These are phyloP conservation scores for Astrothelium macrocarpum DNA, from an alignment of 495 filamentous ascomycete genomes.

Conservation along the genomic window DNA sequence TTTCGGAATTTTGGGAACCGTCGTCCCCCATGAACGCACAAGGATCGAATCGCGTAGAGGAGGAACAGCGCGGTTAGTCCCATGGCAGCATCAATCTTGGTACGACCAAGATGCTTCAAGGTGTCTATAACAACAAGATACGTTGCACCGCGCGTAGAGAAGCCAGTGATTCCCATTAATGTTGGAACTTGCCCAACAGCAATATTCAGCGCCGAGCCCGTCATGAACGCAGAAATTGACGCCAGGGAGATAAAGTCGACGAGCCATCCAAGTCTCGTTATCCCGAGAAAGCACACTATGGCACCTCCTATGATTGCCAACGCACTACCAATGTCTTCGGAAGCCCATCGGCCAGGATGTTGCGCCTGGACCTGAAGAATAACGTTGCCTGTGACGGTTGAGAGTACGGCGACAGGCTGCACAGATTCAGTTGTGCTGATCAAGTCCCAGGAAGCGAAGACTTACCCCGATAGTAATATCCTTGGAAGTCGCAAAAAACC, in stretches of 20 bases:
- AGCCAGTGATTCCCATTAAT: constrained; percentile 78
- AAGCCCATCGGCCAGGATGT: constrained; percentile 25
- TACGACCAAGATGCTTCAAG: constrained; percentile 59
- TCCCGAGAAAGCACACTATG: constrained; percentile 74
- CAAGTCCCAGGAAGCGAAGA: constrained; percentile 13
- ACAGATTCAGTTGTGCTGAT: neutral
- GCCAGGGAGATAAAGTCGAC: constrained; percentile 92
- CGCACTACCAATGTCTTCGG: constrained; percentile 61
- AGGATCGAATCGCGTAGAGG: constrained; percentile 71
- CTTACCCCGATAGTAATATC: constrained; percentile 97
- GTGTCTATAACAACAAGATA: constrained; percentile 84
- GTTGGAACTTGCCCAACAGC: constrained; percentile 74
- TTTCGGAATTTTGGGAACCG: constrained; percentile 62
- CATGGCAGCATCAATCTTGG: constrained; percentile 75
- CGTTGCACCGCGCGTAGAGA: constrained; percentile 66
- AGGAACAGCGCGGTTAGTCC: constrained; percentile 72
- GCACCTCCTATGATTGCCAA: constrained; percentile 71
- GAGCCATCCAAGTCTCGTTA: constrained; percentile 77
- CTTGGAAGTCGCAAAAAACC: constrained; percentile 98
- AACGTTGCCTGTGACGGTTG: constrained; percentile 75
- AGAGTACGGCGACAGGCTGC: constrained; percentile 92
- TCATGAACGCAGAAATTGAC: constrained; percentile 95
- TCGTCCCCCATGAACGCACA: constrained; percentile 56
- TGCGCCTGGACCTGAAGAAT: constrained; percentile 56
- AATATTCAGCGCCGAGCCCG: constrained; percentile 89